Conservation (phyloP, 352 stramenopile genomes). For the Phytophthora colocasiae region DNA sequence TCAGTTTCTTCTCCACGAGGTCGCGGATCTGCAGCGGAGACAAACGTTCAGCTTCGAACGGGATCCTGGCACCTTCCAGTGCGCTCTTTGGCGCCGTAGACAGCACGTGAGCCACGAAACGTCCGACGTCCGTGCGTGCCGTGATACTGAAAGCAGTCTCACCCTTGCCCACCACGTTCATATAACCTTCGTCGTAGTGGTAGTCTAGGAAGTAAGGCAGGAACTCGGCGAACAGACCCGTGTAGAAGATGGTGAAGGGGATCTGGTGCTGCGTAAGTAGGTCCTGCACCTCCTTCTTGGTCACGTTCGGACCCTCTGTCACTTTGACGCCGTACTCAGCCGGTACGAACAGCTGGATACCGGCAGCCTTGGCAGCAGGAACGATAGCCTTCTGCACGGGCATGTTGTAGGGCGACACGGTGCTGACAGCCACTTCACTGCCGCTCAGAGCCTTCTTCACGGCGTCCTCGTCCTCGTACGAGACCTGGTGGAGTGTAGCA, state of each 20-base stretch:
- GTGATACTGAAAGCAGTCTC: conserved; percentile 27
- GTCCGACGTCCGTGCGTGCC: conserved; percentile 12
- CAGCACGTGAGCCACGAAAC: conserved; percentile 33
- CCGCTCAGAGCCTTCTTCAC: background rate
- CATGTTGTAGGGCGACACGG: conserved; percentile 1
- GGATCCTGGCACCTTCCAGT: conserved; percentile 19
- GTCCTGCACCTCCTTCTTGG: conserved; percentile 24
- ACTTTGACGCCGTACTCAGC: conserved; percentile 16
- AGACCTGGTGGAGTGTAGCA: background rate
- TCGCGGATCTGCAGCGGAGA: conserved; percentile 22
- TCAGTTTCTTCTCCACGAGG: conserved; percentile 31
- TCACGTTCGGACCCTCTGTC: conserved; percentile 20
- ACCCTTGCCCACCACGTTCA: conserved; percentile 24
- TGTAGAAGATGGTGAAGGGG: conserved; percentile 31
- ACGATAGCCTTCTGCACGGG: conserved; percentile 11
- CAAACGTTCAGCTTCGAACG: conserved; percentile 26
- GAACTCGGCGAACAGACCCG: conserved; percentile 28
- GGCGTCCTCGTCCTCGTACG: background rate
- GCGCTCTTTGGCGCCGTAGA: conserved; percentile 7
- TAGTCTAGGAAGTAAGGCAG: conserved; percentile 16
- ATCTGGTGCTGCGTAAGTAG: conserved; percentile 29
- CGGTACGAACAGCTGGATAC: conserved; percentile 34
- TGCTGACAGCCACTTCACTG: background rate
- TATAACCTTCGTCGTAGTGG: conserved; percentile 25
- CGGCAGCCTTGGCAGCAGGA: conserved; percentile 23